A percentile compares a stretch with the other conserved stretches of the same genome.
These are phyloP conservation scores for Orbilia ellipsospora DNA, from an alignment of 2,329 filamentous ascomycete genomes.

Conservation along the genomic window DNA sequence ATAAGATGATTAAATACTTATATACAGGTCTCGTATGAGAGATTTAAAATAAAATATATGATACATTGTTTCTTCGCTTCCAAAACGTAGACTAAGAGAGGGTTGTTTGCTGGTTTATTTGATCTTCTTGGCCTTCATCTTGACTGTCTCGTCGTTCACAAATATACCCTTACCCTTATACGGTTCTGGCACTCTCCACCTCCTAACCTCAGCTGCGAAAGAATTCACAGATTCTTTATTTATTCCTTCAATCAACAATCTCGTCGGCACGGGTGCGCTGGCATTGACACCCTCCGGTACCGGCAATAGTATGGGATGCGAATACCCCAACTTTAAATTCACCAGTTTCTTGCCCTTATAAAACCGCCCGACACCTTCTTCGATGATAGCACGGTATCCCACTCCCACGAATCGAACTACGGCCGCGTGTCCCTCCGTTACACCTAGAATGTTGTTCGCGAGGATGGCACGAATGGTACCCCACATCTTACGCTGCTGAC, in stretches of 20 bases:
- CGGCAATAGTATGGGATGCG: constrained; percentile 90
- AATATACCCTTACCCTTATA: constrained; percentile 98
- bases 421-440: constrained; percentile 94
- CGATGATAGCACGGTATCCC: constrained; percentile 90
- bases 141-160: constrained; percentile 96
- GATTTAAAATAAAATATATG: constrained; percentile 27
- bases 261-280: constrained; percentile 87
- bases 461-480: constrained; percentile 91
- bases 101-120: constrained; percentile 70
- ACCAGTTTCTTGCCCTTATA: constrained; percentile 89
- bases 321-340: constrained; percentile 93
- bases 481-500: constrained; percentile 94
- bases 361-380: constrained; percentile 74
- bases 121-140: constrained; percentile 97
- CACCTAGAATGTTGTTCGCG: constrained; percentile 88
- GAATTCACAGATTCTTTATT: constrained; percentile 88
- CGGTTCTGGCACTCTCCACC: constrained; percentile 91
- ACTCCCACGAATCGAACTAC: constrained; percentile 94
- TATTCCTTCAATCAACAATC: constrained; percentile 87
- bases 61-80: constrained; percentile 27
- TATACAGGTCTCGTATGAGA: constrained; percentile 26
- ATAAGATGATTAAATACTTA: not conserved
- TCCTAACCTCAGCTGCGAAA: constrained; percentile 87
- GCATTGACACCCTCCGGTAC: constrained; percentile 86
- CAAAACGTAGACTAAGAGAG: constrained; percentile 4